A percentile compares a stretch with the other conserved stretches of the same genome.
These are phyloP conservation scores for Hyphodiscus hymeniophilus DNA, from an alignment of 495 filamentous ascomycete species.

Conservation along the genomic window DNA sequence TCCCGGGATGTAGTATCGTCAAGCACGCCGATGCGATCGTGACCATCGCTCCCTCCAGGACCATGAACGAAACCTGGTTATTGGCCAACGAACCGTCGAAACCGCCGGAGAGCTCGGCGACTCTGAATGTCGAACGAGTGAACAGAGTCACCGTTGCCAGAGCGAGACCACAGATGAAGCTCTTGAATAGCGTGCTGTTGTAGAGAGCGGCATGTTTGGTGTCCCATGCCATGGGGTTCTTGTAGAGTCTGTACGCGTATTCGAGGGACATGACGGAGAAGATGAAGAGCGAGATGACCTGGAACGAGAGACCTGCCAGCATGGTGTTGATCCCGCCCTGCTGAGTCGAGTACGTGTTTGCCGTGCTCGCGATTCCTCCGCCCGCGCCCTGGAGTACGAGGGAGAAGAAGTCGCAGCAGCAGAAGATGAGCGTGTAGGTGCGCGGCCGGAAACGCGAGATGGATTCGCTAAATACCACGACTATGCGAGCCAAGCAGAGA, in stretches of 20 bases:
- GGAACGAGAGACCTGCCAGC: background rate
- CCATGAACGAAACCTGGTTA: constrained; percentile 42
- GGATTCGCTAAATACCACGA: constrained; percentile 46
- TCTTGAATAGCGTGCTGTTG: background rate
- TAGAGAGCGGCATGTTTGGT: background rate
- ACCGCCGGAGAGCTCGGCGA: constrained; percentile 27
- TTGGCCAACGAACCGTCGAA: constrained; percentile 26
- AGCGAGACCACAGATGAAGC: constrained; percentile 3
- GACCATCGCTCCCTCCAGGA: constrained; percentile 66
- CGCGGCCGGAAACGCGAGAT: constrained; percentile 51
- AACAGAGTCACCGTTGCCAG: constrained; percentile 24
- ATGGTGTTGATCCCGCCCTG: background rate
- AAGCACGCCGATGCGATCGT: constrained; percentile 29
- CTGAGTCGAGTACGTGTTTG: background rate
- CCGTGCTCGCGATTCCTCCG: constrained; percentile 37
- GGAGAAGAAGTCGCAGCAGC: constrained; percentile 52
- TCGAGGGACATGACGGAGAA: background rate
- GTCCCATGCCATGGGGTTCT: background rate
- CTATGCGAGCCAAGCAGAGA: constrained; percentile 51
- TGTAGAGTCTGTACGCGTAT: background rate
- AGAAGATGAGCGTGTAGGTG: constrained; percentile 38
- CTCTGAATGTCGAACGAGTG: constrained; percentile 26
- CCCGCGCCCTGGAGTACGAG: constrained; percentile 54
- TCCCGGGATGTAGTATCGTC: constrained; percentile 52
- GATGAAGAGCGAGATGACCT: background rate